Conservation (phyloP, 2,329 filamentous ascomycete species). For the Fusarium stilboides region DNA sequence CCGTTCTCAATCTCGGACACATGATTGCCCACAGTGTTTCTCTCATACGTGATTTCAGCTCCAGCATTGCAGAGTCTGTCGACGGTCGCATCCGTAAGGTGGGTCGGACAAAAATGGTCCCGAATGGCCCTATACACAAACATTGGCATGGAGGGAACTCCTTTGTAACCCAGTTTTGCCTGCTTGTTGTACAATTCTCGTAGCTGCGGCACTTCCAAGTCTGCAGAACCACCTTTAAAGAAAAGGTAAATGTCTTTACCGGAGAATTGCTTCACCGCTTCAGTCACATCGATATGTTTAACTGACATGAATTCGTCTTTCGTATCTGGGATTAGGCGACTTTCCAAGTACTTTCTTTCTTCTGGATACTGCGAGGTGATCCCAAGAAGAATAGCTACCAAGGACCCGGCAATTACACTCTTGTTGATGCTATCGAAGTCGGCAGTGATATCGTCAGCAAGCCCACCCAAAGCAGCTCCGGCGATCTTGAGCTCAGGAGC, state of each 20-base stretch:
- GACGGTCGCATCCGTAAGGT: conserved; percentile 61
- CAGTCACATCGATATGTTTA: background rate
- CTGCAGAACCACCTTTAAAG: conserved; percentile 47
- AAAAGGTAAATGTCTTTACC: conserved; percentile 50
- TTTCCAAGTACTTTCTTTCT: conserved; percentile 30
- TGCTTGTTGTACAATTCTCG: conserved; percentile 49
- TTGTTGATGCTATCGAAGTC: conserved; percentile 32
- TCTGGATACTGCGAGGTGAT: conserved; percentile 39
- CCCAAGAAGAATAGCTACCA: conserved; percentile 36
- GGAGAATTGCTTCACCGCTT: conserved; percentile 38
- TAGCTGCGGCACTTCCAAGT: conserved; percentile 44
- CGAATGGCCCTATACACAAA: conserved; percentile 65
- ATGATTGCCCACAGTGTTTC: conserved; percentile 62
- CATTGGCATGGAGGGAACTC: conserved; percentile 62
- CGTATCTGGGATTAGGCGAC: conserved; percentile 3
- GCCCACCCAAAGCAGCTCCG: conserved; percentile 35
- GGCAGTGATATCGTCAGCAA: conserved; percentile 37
- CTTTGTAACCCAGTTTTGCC: conserved; percentile 54
- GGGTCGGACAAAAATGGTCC: conserved; percentile 62
- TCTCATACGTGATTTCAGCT: conserved; percentile 60
- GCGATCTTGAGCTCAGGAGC: conserved; percentile 29
- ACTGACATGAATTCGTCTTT: conserved; percentile 35
- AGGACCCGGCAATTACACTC: conserved; percentile 24
- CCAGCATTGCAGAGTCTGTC: conserved; percentile 58
- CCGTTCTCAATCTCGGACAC: conserved; percentile 45